Conservation (phyloP, 2,329 filamentous ascomycete genomes). For the Monosporascus sp. region DNA sequence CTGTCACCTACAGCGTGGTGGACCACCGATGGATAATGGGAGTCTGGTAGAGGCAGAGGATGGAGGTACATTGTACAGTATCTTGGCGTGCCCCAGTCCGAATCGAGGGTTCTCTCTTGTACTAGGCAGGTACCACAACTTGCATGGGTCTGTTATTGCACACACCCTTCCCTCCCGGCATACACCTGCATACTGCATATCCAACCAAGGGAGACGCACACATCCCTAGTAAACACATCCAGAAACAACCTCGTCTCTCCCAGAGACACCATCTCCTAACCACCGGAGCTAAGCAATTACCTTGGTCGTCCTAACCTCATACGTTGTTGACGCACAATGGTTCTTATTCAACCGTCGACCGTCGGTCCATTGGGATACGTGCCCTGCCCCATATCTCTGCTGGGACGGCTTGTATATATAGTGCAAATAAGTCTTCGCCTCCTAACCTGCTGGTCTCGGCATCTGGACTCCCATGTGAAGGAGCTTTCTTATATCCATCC, state of each 20-base stretch:
- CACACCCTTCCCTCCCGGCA: neutral
- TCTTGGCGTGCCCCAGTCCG: neutral
- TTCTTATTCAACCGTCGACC: constrained; percentile 19
- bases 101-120: neutral
- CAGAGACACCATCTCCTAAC: neutral
- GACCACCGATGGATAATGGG: neutral
- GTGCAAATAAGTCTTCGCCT: constrained; percentile 42
- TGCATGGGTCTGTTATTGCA: neutral
- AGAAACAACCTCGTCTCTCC: neutral
- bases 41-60: neutral
- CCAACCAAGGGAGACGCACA: neutral
- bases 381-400: neutral
- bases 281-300: neutral
- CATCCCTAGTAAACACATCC: neutral
- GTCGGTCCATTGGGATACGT: constrained; percentile 16
- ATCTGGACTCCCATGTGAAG: constrained; percentile 18
- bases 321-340: constrained; percentile 19
- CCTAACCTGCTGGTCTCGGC: constrained; percentile 30
- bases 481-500: constrained; percentile 18
- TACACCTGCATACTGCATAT: neutral
- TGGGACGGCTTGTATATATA: neutral
- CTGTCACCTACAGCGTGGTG: neutral
- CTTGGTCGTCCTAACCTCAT: constrained; percentile 17
- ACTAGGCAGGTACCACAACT: neutral
- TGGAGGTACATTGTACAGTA: too few relatives aligned